These are phyloP conservation scores for Fistulinella staudtii DNA, from an alignment of 1,284 basidiomycete species.

Conservation along the genomic window DNA sequence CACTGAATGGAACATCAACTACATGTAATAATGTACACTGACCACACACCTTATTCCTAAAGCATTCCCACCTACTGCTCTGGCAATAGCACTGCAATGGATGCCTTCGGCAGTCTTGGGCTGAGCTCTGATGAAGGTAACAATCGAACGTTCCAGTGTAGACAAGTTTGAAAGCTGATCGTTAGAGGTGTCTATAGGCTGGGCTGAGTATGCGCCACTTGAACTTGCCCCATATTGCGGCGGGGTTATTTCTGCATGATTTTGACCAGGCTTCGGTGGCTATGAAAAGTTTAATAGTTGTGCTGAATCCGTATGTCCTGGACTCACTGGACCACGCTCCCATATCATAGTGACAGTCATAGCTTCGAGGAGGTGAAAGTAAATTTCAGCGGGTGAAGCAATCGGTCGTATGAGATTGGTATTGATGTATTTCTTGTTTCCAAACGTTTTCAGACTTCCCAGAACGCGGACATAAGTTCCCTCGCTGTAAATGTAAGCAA, in stretches of 20 bases:
- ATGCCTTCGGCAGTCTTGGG: slow-evolving; percentile 52
- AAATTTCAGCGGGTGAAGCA: slow-evolving; percentile 75
- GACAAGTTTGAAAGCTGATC: slow-evolving; percentile 60
- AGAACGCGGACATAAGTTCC: slow-evolving; percentile 81
- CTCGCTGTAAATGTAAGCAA: slow-evolving; percentile 47
- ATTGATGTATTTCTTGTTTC: slow-evolving; percentile 79
- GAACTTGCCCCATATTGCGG: slow-evolving; percentile 12
- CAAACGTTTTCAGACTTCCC: slow-evolving; percentile 88
- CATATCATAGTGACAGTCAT: slow-evolving; percentile 46
- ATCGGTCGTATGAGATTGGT: slow-evolving; percentile 69
- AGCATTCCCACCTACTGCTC: slow-evolving; percentile 42
- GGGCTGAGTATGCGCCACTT: slow-evolving; percentile 30
- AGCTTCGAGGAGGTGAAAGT: slow-evolving; percentile 69
- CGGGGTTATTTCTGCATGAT: too few relatives aligned
- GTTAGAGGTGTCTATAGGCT: slow-evolving; percentile 17
- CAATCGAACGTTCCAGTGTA: slow-evolving; percentile 59
- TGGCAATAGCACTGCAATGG: slow-evolving; percentile 58
- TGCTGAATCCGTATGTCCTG: not conserved
- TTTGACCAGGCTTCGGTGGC: slow-evolving; percentile 29
- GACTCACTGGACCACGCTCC: slow-evolving; percentile 45
- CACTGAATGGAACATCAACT: slow-evolving; percentile 35
- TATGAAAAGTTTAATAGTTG: slow-evolving; percentile 11
- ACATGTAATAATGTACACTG: not conserved
- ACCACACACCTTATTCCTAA: slow-evolving; percentile 46
- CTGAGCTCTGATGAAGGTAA: slow-evolving; percentile 52